Conservation (phyloP, 2,329 filamentous ascomycete species). For the Botrytis porri region DNA sequence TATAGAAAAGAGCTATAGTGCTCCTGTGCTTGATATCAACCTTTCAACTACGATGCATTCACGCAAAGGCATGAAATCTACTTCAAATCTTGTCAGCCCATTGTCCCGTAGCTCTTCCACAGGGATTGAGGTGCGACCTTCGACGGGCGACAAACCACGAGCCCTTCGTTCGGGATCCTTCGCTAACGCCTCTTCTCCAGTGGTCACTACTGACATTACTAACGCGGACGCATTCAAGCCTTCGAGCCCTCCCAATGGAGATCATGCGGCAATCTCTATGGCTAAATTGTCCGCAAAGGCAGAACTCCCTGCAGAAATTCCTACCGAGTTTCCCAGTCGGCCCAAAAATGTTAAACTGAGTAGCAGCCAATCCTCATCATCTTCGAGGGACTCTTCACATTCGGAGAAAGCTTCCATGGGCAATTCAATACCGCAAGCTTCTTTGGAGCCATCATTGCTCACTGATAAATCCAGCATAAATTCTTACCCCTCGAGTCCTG, state of each 20-base stretch:
- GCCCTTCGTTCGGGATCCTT: constrained; percentile 61
- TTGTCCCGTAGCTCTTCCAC: constrained; percentile 47
- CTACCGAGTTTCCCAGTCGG: constrained; percentile 44
- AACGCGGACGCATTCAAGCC: constrained; percentile 63
- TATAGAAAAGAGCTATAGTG: constrained; percentile 55
- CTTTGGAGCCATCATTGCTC: constrained; percentile 22
- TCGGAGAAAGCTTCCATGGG: constrained; percentile 41
- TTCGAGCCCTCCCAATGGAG: constrained; percentile 52
- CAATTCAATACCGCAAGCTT: constrained; percentile 36
- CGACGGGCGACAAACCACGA: constrained; percentile 47
- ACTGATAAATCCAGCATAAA: constrained; percentile 22
- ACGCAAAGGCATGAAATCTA: constrained; percentile 42
- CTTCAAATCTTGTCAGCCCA: constrained; percentile 29
- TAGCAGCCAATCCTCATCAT: constrained; percentile 50
- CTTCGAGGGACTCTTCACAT: constrained; percentile 43
- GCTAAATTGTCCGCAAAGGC: constrained; percentile 64
- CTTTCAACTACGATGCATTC: constrained; percentile 48
- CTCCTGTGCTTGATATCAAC: constrained; percentile 45
- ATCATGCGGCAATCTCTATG: constrained; percentile 61
- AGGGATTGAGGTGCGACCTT: constrained; percentile 47
- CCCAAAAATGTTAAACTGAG: constrained; percentile 42
- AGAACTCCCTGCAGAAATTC: constrained; percentile 51
- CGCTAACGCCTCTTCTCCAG: constrained; percentile 58
- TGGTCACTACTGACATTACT: constrained; percentile 64
- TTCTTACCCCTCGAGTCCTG: constrained; percentile 37